phyloP scores from a whole-genome alignment of 2,329 filamentous ascomycete genomes.

The Aspergillus arachidicola region DNA sequence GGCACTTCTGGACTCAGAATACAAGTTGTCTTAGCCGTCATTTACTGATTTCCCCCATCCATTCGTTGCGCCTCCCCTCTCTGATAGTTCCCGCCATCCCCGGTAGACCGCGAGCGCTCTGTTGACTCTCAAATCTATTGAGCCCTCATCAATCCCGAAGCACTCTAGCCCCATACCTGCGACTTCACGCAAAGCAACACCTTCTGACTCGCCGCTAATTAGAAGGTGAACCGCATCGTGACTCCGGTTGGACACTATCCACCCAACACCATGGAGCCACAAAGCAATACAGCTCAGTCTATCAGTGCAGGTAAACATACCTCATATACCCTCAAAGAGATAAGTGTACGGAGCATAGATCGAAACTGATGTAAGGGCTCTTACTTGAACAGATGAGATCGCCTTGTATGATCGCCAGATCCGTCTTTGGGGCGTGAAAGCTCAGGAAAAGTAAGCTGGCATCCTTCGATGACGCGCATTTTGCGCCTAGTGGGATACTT shows the following conservation, averaged over 20 bases:
- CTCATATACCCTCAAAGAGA: neutral
- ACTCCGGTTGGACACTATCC: neutral
- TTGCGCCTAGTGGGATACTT: neutral
- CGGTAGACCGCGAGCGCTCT: neutral
- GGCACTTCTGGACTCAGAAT: neutral
- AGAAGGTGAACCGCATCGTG: neutral
- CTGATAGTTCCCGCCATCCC: neutral
- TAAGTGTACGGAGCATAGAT: neutral
- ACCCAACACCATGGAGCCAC: slow-evolving; percentile 25
- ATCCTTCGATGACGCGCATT: neutral
- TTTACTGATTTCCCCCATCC: neutral
- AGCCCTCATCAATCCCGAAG: neutral
- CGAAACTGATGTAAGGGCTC: slow-evolving; percentile 4
- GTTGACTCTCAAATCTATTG: neutral
- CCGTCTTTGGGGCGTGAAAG: slow-evolving; percentile 92
- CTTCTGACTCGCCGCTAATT: neutral
- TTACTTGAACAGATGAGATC: slow-evolving; percentile 72
- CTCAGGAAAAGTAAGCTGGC: slow-evolving; percentile 71
- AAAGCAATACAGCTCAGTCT: slow-evolving; percentile 25
- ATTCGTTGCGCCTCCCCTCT: neutral
- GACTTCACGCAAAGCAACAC: neutral
- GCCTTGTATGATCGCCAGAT: slow-evolving; percentile 97
- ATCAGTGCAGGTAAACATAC: slow-evolving; percentile 38
- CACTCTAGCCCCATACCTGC: neutral
- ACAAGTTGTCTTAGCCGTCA: neutral